Base-by-base conservation (phyloP, 164 flowering plant genomes). In the Vitis rotundifolia region DNA sequence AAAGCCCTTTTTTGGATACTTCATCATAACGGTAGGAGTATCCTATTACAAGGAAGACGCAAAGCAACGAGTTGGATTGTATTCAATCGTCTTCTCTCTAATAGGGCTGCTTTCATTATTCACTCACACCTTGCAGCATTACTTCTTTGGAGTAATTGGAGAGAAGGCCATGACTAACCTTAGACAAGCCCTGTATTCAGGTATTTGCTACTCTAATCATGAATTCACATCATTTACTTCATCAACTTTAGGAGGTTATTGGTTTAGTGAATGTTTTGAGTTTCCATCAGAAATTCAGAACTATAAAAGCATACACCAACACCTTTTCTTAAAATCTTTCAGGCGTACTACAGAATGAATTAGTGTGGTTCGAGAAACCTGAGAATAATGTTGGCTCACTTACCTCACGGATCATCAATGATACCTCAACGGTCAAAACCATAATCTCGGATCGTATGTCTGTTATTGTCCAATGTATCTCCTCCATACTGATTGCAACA, bases 401-500 rank as follows among this genome's bases (percentile, higher is more conserved):
- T 66, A 86, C 93, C 22, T 84, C 91, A 49, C 68, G 82, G 56
- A 82, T 88, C 66, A 78, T 85, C 72, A 79, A 56, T 67, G 89
- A 88, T 50, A 87, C 95, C 50, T 79, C 92, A 68, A 75, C 82
- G 82, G 79, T 86, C 70, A 88, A 88, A 77, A 79, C 82, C 64
- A 80, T 90, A 50, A 88, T 90, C 47, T 78, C 93, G 1, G 90
- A 90, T 57, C 84, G 85, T 2, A 86, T 88, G 91, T 78, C 93
- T 16, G 84, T 88, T 9, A 88, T 88, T 63, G 90, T 88, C 67
- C 95, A 90, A 75, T 90, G 95, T 80, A 81, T 87, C 57, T 86
- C 91, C 73, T 90, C 93, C 57, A 90, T 90, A 69, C 61, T 86
- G 66, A 90, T 88, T 60, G 95, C 95, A 37, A 90, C 93, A 61